Base-by-base conservation (phyloP, 371 early-diverging fungal species). In the Mortierella sp. region DNA sequence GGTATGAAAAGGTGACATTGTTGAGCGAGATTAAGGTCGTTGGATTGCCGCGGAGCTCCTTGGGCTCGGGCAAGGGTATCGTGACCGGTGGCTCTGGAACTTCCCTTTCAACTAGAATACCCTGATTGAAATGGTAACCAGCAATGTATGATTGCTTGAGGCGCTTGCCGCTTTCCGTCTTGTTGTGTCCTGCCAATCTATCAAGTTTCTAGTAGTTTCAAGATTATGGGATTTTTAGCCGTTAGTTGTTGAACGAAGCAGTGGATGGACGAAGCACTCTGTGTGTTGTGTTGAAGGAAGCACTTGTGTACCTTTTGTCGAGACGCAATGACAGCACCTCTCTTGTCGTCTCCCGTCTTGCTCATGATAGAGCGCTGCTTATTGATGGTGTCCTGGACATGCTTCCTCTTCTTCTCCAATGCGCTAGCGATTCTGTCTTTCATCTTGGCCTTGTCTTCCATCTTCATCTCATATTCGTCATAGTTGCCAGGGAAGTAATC, bases 401-500 rank as follows among this genome's bases (percentile, higher is more conserved):
- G 85, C 29, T 84, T 86, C 34, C 78, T 82, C 63, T 87, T 85
- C 63, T 83, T 85, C 48, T 92, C 92, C 37, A 80, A 72, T 5
- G 79, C 85, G 43, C 84, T 80, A 3, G 63, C 56, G 60, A 85
- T 59, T 0, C 82, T 63, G 56, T 88, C 86, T 57, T 87, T 88
- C 58, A 85, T 84, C 37, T 79, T 68, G 2, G 84, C 79, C 54
- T 86, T 84, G 44, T 92, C 88, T 51, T 90, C 90, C 39, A 80
- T 80, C 47, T 86, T 86, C 45, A 78, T 66, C 54, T 90, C 84
- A 71, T 84, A 94, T 44, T 88, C 90, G 57, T 90, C 85, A 65
- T 86, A 94, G 71, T 91, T 94, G 44, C 93, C 94, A n/a, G 76
- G 79, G 60, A 89, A 86, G 66, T 93, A 92, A 3, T 76, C 81